A percentile compares a stretch with the other conserved stretches of the same genome.
Evolutionary conservation across 2,329 filamentous ascomycete species (phyloP).

Genomic region (Dactylellina haptotyla): DNA sequence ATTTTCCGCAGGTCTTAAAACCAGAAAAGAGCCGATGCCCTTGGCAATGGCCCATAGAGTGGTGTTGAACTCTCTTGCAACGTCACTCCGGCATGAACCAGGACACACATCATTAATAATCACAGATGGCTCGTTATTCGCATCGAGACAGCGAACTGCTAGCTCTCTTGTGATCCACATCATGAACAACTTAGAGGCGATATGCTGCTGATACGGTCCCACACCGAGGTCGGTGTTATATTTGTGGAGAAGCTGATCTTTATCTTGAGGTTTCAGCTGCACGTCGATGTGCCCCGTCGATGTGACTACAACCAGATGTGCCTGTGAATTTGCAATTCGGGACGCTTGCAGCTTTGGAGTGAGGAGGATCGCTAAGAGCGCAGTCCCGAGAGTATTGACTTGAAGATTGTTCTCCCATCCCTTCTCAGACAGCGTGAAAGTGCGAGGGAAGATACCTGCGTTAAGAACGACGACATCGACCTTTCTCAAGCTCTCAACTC

Average conservation of each 20-base stretch:
- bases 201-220: conserved; percentile 12
- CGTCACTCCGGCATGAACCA: conserved; percentile 18
- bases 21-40: conserved; percentile 11
- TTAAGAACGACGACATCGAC: conserved; percentile 65
- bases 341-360: conserved; percentile 19
- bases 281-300: conserved; percentile 16
- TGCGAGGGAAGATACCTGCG: conserved; percentile 60
- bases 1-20: conserved; percentile 17
- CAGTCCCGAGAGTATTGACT: conserved; percentile 67
- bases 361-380: conserved; percentile 21
- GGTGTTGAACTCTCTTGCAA: conserved; percentile 20
- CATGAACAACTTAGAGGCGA: conserved; percentile 11
- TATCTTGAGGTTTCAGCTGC: conserved; percentile 21
- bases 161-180: conserved; percentile 23
- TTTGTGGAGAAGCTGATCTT: conserved; percentile 20
- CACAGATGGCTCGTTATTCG: conserved; percentile 10
- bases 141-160: conserved; percentile 8
- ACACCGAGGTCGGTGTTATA: conserved; percentile 16
- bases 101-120: conserved; percentile 20
- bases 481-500: conserved; percentile 60
- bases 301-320: conserved; percentile 22
- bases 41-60: conserved; percentile 17
- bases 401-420: conserved; percentile 68
- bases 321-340: conserved; percentile 14
- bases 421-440: conserved; percentile 57